Conservation (phyloP, 495 filamentous ascomycete species). For the Chaetomidium leptoderma region DNA sequence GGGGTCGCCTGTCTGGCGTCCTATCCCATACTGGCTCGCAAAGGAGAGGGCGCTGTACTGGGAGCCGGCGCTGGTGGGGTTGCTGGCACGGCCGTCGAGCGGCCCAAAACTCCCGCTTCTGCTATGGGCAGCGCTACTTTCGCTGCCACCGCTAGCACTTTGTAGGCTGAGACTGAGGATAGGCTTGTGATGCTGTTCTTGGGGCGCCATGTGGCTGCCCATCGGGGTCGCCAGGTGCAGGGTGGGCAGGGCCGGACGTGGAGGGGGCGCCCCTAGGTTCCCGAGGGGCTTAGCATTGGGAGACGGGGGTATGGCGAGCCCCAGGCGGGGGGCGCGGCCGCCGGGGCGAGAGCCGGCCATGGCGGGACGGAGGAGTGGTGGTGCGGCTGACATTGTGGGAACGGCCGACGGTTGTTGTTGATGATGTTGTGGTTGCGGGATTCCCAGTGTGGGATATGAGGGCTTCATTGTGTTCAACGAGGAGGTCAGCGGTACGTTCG, state of each 20-base stretch:
- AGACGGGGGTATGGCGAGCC: slow-evolving; percentile 81
- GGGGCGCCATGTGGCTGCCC: slow-evolving; percentile 65
- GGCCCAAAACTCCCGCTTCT: slow-evolving; percentile 69
- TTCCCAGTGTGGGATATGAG: slow-evolving; percentile 30
- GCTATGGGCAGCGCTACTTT: slow-evolving; percentile 61
- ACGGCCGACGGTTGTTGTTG: slow-evolving; percentile 33
- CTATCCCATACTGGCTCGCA: slow-evolving; percentile 60
- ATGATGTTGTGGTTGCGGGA: too few species aligned
- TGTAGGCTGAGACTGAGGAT: slow-evolving; percentile 45
- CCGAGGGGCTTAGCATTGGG: slow-evolving; percentile 69
- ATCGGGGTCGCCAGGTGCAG: slow-evolving; percentile 80
- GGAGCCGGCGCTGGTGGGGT: slow-evolving; percentile 75
- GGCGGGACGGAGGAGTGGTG: slow-evolving; percentile 77
- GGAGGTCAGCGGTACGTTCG: slow-evolving; percentile 12
- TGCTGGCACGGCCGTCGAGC: slow-evolving; percentile 67
- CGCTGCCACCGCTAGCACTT: slow-evolving; percentile 67
- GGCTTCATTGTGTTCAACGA: slow-evolving; percentile 25
- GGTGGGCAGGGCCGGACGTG: slow-evolving; percentile 60
- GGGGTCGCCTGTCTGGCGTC: slow-evolving; percentile 67
- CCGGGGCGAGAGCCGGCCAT: slow-evolving; percentile 67
- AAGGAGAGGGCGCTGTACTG: slow-evolving; percentile 73
- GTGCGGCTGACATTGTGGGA: slow-evolving; percentile 71
- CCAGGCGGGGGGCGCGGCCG: slow-evolving; percentile 69
- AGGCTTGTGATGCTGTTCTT: slow-evolving; percentile 46
- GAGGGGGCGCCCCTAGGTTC: slow-evolving; percentile 36